A percentile compares a stretch with the other conserved stretches of the same genome.
These are phyloP conservation scores for Tolypocladium endophyticum DNA, from an alignment of 2,329 filamentous ascomycete genomes.

Conservation along the genomic window DNA sequence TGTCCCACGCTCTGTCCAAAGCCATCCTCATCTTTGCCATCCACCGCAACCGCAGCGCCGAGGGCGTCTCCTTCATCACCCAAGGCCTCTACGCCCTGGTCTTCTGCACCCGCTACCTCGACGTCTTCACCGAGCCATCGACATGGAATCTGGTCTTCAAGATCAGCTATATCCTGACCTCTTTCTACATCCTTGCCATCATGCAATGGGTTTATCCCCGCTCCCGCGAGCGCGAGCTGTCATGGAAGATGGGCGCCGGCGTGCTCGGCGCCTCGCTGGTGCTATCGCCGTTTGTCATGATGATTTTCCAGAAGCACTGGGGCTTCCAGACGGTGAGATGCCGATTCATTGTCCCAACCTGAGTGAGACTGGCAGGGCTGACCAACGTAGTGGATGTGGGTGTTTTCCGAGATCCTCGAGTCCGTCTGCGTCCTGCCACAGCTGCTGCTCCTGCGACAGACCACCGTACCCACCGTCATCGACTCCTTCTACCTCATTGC, in stretches of 20 bases:
- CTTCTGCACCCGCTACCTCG: constrained; percentile 78
- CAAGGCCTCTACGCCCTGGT: constrained; percentile 81
- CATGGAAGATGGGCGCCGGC: constrained; percentile 80
- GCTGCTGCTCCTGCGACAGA: constrained; percentile 82
- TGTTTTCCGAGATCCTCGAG: constrained; percentile 86
- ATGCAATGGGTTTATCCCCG: constrained; percentile 83
- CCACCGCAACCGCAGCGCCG: constrained; percentile 76
- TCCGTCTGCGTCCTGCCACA: constrained; percentile 85
- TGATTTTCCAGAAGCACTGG: constrained; percentile 51
- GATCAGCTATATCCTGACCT: constrained; percentile 76
- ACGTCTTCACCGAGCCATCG: constrained; percentile 53
- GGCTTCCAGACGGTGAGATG: constrained; percentile 36
- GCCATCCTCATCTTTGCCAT: constrained; percentile 85
- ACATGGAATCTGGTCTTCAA: constrained; percentile 75
- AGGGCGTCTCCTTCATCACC: constrained; percentile 86
- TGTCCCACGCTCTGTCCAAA: constrained; percentile 79
- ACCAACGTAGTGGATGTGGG: constrained; percentile 60
- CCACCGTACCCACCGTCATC: constrained; percentile 90
- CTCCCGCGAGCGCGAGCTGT: constrained; percentile 80
- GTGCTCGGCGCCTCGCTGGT: constrained; percentile 56
- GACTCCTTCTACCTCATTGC: constrained; percentile 92
- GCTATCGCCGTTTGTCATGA: constrained; percentile 60
- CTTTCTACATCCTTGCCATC: constrained; percentile 74
- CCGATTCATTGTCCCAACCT: too few species aligned
- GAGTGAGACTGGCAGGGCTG: constrained; percentile 3